Evolutionary conservation across 371 early-diverging fungal species (phyloP), one percentile per base, ranked within the genome.

Genomic region (Sporodiniella umbellata): DNA sequence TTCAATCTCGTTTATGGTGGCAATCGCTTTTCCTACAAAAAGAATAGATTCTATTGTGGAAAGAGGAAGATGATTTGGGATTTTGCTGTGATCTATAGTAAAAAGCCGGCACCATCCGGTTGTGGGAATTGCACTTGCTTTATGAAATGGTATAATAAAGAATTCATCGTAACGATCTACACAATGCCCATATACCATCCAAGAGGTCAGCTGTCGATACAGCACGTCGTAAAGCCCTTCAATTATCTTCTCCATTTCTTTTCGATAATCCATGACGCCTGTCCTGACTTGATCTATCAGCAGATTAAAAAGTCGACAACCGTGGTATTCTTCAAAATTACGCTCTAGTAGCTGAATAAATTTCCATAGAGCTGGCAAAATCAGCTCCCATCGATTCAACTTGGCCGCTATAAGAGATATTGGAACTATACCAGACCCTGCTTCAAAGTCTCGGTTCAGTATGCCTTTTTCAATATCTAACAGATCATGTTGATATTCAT

Each of bases 11-110:
- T 62, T 59, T 4, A 85, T 83, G 14, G 84, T 85, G 1, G 80
- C 75, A 11, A 88, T 76, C 0, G 88, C 82, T 52, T 86, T 86
- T 1, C 91, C 91, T 19, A 88, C 77, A 70, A 88, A 91, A 15
- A 89, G 59, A 42, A 91, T 80, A 0, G 80, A 76, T 26, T 84
- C 72, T 0, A 80, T 85, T 11, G 84, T 26, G 0, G 61, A 39
- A 2, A 42, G 33, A 12, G 86, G 64, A 15, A 91, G 64, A 56
- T 80, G 80, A 1, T 43, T 25, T 2, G 89, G 89, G 1, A 84
- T 57, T 37, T 70, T 55, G 2, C 61, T 56, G 12, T 69, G 54
- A 7, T 72, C 75, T 10, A 89, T 53, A 0, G 45, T 48, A 48
- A 77, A 87, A 14, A 80, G 70, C 28, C 78, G 60, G 17, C 81